These are phyloP conservation scores for Microdochium trichocladiopsis DNA, from an alignment of 2,329 filamentous ascomycete genomes.

Conservation along the genomic window DNA sequence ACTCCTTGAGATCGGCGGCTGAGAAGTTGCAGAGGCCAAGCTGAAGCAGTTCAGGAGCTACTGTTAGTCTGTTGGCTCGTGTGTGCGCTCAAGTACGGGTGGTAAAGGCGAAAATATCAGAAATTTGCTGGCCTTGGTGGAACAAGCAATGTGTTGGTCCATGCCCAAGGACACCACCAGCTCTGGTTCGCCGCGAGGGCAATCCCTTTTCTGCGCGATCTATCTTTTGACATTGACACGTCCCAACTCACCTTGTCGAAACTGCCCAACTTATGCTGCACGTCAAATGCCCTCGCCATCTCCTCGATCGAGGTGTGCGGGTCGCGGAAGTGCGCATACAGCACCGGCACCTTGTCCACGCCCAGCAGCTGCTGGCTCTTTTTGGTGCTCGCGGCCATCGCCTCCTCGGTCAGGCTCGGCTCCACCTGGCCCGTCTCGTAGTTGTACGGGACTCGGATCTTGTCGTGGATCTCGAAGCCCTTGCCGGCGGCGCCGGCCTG, in stretches of 20 bases:
- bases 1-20: constrained; percentile 16
- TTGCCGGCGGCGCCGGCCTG: constrained; percentile 3
- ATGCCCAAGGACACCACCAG: too few relatives aligned
- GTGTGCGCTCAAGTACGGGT: background rate
- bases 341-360: constrained; percentile 4
- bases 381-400: constrained; percentile 3
- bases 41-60: background rate
- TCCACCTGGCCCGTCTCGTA: background rate
- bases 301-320: constrained; percentile 15
- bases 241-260: background rate
- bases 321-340: constrained; percentile 18
- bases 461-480: constrained; percentile 10
- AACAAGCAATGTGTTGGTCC: too few relatives aligned
- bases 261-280: background rate
- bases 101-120: background rate
- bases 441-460: constrained; percentile 2
- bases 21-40: constrained; percentile 26
- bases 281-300: constrained; percentile 8
- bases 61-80: background rate
- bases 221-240: too few relatives aligned
- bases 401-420: constrained; percentile 1
- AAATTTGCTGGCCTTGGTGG: too few relatives aligned
- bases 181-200: too few relatives aligned
- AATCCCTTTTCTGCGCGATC: too few relatives aligned
- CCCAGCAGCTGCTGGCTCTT: constrained; percentile 6